phyloP scores from a whole-genome alignment of 2,329 filamentous ascomycete genomes.

The Cyphellophora attinorum region DNA sequence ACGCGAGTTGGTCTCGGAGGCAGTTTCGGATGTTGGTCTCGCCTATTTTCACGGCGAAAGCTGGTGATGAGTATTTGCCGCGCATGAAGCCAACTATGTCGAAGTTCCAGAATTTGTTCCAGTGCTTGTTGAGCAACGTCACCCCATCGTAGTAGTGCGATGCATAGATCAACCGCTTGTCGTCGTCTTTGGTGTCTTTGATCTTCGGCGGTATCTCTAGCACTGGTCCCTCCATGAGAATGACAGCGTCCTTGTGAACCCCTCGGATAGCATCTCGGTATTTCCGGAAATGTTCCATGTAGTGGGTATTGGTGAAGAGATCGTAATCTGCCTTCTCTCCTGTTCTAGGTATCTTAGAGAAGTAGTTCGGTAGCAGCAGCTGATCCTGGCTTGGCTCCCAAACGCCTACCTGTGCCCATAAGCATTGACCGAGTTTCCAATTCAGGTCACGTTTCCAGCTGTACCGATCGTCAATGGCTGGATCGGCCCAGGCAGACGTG shows the following conservation, averaged over 20 bases:
- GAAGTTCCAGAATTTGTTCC: slow-evolving; percentile 96
- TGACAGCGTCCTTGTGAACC: slow-evolving; percentile 69
- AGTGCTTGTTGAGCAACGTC: slow-evolving; percentile 95
- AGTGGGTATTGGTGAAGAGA: slow-evolving; percentile 83
- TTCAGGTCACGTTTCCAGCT: slow-evolving; percentile 78
- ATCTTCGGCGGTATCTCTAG: slow-evolving; percentile 83
- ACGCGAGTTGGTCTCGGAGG: slow-evolving; percentile 75
- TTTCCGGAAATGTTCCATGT: slow-evolving; percentile 72
- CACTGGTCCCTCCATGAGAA: slow-evolving; percentile 86
- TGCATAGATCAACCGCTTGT: slow-evolving; percentile 81
- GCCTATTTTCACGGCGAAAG: slow-evolving; percentile 85
- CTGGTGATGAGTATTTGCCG: slow-evolving; percentile 77
- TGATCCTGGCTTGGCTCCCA: slow-evolving; percentile 78
- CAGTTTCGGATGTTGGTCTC: slow-evolving; percentile 92
- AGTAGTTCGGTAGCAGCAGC: slow-evolving; percentile 78
- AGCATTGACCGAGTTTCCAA: slow-evolving; percentile 88
- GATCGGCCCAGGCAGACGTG: slow-evolving; percentile 71
- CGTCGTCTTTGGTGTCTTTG: slow-evolving; percentile 80
- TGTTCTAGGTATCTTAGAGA: slow-evolving; percentile 65
- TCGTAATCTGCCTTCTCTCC: slow-evolving; percentile 69
- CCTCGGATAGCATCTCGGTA: slow-evolving; percentile 66
- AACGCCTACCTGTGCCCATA: slow-evolving; percentile 95
- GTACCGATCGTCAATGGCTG: slow-evolving; percentile 80
- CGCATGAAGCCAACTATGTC: slow-evolving; percentile 88
- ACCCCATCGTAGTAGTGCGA: slow-evolving; percentile 97